Percentiles rank a stretch among this genome's conserved stretches.
These are phyloP conservation scores for Tricharina praecox DNA, from an alignment of 495 filamentous ascomycete genomes.

Conservation along the genomic window DNA sequence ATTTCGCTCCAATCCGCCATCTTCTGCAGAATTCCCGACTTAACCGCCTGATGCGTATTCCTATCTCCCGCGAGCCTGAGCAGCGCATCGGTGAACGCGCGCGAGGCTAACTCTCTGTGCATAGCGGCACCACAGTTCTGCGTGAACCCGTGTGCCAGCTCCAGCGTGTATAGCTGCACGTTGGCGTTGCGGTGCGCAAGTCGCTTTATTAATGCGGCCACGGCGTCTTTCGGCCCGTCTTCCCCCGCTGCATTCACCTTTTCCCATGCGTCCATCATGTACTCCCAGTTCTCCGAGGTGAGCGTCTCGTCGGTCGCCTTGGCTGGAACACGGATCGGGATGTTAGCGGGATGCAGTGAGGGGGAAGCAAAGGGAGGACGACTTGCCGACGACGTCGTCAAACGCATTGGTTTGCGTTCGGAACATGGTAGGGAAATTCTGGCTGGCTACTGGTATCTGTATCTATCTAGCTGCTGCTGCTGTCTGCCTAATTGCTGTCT, in stretches of 20 bases:
- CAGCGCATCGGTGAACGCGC: conserved; percentile 90
- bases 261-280: conserved; percentile 96
- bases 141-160: conserved; percentile 85
- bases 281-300: conserved; percentile 96
- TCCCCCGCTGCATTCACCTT: conserved; percentile 50
- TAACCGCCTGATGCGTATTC: conserved; percentile 93
- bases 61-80: conserved; percentile 78
- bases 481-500: too few relatives aligned
- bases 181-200: conserved; percentile 95
- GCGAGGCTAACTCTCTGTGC: conserved; percentile 81
- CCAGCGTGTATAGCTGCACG: conserved; percentile 95
- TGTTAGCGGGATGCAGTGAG: conserved; percentile 2
- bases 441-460: too few relatives aligned
- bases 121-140: conserved; percentile 88
- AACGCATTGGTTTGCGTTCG: conserved; percentile 64
- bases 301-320: conserved; percentile 98
- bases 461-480: too few relatives aligned
- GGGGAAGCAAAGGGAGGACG: not conserved
- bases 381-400: conserved; percentile 64
- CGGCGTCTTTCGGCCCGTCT: conserved; percentile 72
- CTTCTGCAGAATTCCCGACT: conserved; percentile 87
- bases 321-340: conserved; percentile 47
- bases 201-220: conserved; percentile 86
- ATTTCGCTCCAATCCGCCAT: conserved; percentile 94
- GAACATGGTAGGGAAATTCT: conserved; percentile 45